Base-by-base conservation (phyloP, 169 alveolate genomes). In the Cyclospora cayetanensis region DNA sequence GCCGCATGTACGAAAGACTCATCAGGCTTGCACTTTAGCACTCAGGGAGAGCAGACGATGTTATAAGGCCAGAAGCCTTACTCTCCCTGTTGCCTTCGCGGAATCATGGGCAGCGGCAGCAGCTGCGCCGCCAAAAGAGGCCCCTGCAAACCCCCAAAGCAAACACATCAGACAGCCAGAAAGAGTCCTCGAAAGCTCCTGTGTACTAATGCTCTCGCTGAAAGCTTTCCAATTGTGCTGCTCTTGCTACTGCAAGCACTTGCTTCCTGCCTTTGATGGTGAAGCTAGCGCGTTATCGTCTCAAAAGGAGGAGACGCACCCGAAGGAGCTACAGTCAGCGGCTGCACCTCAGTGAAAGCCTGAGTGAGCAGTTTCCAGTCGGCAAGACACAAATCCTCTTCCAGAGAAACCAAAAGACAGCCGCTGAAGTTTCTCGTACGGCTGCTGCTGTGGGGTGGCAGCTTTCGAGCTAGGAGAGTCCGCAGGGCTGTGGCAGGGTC, bases 331-430 rank as follows among this genome's bases (percentile, higher is more conserved):
- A 77, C 37, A 9, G 87, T 46, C 22, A 77, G 50, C 35, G 87
- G 87, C 87, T 77, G 87, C 72, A 77, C 87, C 29, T 77, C 87
- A n/a, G 66, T 3, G 25, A 77, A n/a, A 12, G 87, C 87, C 70
- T 29, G 50, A 43, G 87, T 29, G 41, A 77, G 42, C 11, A 27
- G 25, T 34, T 46, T 43, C 87, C 87, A 77, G 9, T 77, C 70
- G 31, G 42, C 11, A 35, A 43, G 37, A 39, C 70, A 66, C 72
- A 77, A 31, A 5, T 46, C 34, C 35, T 77, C 42, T 31, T 77
- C 87, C 50, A 77, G 5, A 15, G 70, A 77, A 1, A 77, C 25
- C 7, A 76, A 31, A 42, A 43, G 35, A 29, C 43, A 42, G 43
- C 46, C 12, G 87, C 46, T 77, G 68, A 43, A 29, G 87, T 20